These are phyloP conservation scores for Manihot esculenta DNA, from an alignment of 441 rosid species.

Conservation along the genomic window DNA sequence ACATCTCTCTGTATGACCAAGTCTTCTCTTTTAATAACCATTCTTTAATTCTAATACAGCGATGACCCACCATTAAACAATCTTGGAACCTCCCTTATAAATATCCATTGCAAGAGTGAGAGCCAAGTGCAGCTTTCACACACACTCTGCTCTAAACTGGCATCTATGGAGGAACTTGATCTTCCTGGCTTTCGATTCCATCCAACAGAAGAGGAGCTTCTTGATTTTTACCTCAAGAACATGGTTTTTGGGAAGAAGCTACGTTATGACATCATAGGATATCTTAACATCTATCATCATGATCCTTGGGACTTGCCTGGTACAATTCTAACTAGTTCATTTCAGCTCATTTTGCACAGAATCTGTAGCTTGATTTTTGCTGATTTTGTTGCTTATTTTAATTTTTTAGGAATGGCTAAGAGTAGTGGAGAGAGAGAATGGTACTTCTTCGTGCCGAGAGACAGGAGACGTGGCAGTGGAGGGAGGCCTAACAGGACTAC, in stretches of 20 bases:
- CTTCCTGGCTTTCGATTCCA: slow-evolving; percentile 96
- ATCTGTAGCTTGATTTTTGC: background rate
- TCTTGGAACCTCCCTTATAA: too few relatives aligned
- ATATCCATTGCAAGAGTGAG: too few relatives aligned
- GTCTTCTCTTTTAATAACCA: slow-evolving; percentile 31
- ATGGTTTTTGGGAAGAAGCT: slow-evolving; percentile 52
- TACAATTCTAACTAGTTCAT: slow-evolving; percentile 14
- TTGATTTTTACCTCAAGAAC: slow-evolving; percentile 84
- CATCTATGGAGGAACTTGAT: slow-evolving; percentile 37
- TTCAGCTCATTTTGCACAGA: background rate
- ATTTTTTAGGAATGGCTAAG: slow-evolving; percentile 62
- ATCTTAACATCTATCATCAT: slow-evolving; percentile 71
- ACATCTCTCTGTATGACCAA: slow-evolving; percentile 31
- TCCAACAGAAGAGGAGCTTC: slow-evolving; percentile 90
- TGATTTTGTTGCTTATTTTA: background rate
- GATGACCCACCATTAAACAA: too few relatives aligned
- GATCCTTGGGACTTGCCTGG: slow-evolving; percentile 89
- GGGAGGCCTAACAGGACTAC: slow-evolving; percentile 94
- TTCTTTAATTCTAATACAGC: too few relatives aligned
- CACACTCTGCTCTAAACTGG: background rate
- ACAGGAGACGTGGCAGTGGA: slow-evolving; percentile 81
- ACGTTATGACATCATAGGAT: slow-evolving; percentile 54
- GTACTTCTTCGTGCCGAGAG: slow-evolving; percentile 95
- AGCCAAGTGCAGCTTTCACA: background rate
- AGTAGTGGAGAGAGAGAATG: slow-evolving; percentile 90